Base-by-base conservation (phyloP, 2,329 filamentous ascomycete genomes). In the Xylariaceae sp. region DNA sequence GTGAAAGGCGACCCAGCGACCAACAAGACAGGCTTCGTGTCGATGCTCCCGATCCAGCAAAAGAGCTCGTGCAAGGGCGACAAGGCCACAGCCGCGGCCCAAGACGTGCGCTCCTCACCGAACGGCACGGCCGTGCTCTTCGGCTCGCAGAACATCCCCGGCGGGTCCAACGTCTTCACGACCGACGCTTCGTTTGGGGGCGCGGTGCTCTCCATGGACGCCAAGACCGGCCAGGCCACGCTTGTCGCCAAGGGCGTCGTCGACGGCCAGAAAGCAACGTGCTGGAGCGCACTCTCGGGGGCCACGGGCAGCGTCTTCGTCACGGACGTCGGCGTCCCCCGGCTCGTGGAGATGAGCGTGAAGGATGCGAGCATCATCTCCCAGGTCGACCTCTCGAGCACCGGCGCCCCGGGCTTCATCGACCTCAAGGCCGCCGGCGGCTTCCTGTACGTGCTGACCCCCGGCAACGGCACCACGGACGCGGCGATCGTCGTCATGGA, bases 101-200 rank as follows among this genome's bases (percentile, higher is more conserved):
- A 60, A 20, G 20, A 69, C 11, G 72, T 60, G 1, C 67, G 67
- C 16, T 75, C 70, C n/a, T 78, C 77, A 0, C 83, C 82, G 0
- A 48, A 65, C 0, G 82, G 81, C n/a, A 86, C 83, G 0, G 77
- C 77, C 0, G 79, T 84, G 0, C 74, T 85, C 1, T 85, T 85
- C 57, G 83, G 83, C 6, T 76, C 80, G 0, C 67, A 72, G 0
- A 37, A 68, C 0, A 75, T 85, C 29, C 77, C 77, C 0, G 72
- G 70, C 0, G 73, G 73, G 5, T 30, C 55, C 9, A 26, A 43
- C 0, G 65, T 85, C 32, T 82, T 86, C 54, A 76, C 75, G 0
- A 82, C 83, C 0, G 84, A 87, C 50, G 78, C 83, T 0, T 80
- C 81, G 0, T 84, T 86, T 47, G 84, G 84, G 5, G 78, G 70